Percentiles rank a stretch among this genome's conserved stretches.
phyloP scores from a whole-genome alignment of 768 basidiomycete species.

The Lyophyllum shimeji region DNA sequence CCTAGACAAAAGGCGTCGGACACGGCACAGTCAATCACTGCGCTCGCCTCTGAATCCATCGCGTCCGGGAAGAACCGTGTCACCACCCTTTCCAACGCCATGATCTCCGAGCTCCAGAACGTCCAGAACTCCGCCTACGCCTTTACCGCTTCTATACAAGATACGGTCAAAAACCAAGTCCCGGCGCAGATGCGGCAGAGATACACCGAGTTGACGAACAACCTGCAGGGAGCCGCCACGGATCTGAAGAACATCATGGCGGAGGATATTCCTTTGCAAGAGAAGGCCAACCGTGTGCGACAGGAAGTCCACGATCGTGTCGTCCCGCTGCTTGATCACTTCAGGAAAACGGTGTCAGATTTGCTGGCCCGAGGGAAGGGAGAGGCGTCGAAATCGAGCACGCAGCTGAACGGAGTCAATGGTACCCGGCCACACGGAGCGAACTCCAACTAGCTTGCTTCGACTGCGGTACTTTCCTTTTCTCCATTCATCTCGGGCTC shows the following conservation, averaged over 20 bases:
- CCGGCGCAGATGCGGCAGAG: slow-evolving; percentile 61
- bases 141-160: slow-evolving; percentile 43
- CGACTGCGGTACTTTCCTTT: background rate
- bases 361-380: slow-evolving; percentile 30
- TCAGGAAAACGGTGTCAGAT: slow-evolving; percentile 41
- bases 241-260: slow-evolving; percentile 56
- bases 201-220: slow-evolving; percentile 49
- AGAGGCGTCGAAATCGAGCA: slow-evolving; percentile 1
- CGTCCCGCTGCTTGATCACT: slow-evolving; percentile 56
- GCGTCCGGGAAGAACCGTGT: slow-evolving; percentile 55
- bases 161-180: slow-evolving; percentile 40
- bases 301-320: slow-evolving; percentile 62
- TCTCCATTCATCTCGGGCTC: background rate
- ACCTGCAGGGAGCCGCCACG: slow-evolving; percentile 44
- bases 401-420: background rate
- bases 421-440: background rate
- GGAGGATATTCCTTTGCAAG: slow-evolving; percentile 57
- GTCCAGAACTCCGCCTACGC: slow-evolving; percentile 58
- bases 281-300: slow-evolving; percentile 58
- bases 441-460: background rate
- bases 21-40: slow-evolving; percentile 62
- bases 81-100: slow-evolving; percentile 59
- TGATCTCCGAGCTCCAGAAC: slow-evolving; percentile 67
- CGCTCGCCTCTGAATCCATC: slow-evolving; percentile 57
- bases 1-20: slow-evolving; percentile 67